These are phyloP conservation scores for Sporothrix globosa DNA, from an alignment of 2,329 filamentous ascomycete species.

Conservation along the genomic window DNA sequence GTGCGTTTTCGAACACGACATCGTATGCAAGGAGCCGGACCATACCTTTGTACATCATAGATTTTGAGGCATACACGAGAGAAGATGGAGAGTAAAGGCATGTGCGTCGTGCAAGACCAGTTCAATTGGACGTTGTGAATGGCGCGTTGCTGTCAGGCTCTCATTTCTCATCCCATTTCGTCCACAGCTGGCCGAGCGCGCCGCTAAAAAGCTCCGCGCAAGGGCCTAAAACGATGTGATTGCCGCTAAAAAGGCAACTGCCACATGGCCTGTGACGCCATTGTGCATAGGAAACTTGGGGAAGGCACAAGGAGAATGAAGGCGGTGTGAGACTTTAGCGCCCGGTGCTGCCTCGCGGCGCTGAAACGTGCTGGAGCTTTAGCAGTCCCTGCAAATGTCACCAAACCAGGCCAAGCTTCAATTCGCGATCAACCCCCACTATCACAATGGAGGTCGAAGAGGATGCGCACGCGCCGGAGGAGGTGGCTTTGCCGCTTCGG, in stretches of 20 bases:
- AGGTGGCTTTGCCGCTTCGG: background rate
- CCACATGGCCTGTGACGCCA: conserved; percentile 32
- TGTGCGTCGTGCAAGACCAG: background rate
- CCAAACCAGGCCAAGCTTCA: background rate
- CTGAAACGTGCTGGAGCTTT: background rate
- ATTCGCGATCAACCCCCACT: background rate
- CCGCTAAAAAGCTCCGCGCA: conserved; percentile 19
- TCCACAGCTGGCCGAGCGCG: background rate
- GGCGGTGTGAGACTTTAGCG: conserved; percentile 20
- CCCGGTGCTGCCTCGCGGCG: background rate
- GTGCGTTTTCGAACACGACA: background rate
- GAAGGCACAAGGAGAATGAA: background rate
- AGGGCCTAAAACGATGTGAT: conserved; percentile 1
- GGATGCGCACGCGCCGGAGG: background rate
- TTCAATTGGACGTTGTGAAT: background rate
- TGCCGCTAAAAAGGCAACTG: conserved; percentile 19
- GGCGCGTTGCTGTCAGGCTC: background rate
- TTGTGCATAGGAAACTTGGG: conserved; percentile 23
- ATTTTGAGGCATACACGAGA: background rate
- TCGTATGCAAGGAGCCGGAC: background rate
- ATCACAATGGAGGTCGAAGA: conserved; percentile 19
- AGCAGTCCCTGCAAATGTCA: background rate
- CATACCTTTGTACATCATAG: background rate
- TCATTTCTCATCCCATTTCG: background rate
- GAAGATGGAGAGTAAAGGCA: background rate